Evolutionary conservation across 148 eudicot genomes (phyloP).

Genomic region (Chenopodium formosanum): DNA sequence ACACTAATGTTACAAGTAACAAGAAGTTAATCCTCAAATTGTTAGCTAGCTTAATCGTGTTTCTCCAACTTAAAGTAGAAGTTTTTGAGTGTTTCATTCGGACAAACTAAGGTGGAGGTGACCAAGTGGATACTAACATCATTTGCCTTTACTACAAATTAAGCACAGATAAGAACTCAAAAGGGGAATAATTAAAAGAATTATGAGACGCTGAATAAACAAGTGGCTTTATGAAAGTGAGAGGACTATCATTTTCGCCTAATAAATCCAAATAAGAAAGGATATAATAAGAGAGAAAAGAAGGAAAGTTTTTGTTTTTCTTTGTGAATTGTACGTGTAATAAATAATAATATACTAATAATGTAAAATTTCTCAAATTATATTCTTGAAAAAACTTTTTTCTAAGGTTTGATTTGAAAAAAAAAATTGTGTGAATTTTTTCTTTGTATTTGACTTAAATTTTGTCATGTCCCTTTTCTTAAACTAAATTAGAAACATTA

Average conservation of each 20-base stretch:
- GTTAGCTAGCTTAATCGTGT: neutral
- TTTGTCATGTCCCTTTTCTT: neutral
- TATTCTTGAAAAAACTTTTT: neutral
- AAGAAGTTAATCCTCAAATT: neutral
- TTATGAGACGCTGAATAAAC: constrained; percentile 14
- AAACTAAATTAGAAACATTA: neutral
- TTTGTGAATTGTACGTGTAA: neutral
- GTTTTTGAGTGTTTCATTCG: neutral
- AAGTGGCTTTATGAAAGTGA: constrained; percentile 34
- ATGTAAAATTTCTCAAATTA: neutral
- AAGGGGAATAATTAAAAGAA: constrained; percentile 8
- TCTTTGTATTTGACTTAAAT: neutral
- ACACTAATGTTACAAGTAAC: neutral
- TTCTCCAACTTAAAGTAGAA: neutral
- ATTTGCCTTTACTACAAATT: constrained; percentile 18
- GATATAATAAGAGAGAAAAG: neutral
- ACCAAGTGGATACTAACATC: constrained; percentile 16
- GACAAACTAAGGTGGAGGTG: constrained; percentile 22
- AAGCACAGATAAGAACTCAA: constrained; percentile 16
- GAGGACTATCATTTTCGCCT: constrained; percentile 37
- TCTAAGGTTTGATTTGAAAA: neutral
- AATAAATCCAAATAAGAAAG: constrained; percentile 22
- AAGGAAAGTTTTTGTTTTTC: neutral
- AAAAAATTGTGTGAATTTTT: neutral
- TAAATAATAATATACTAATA: neutral